These are phyloP conservation scores for Neonectria punicea DNA, from an alignment of 2,329 filamentous ascomycete species.

Conservation along the genomic window DNA sequence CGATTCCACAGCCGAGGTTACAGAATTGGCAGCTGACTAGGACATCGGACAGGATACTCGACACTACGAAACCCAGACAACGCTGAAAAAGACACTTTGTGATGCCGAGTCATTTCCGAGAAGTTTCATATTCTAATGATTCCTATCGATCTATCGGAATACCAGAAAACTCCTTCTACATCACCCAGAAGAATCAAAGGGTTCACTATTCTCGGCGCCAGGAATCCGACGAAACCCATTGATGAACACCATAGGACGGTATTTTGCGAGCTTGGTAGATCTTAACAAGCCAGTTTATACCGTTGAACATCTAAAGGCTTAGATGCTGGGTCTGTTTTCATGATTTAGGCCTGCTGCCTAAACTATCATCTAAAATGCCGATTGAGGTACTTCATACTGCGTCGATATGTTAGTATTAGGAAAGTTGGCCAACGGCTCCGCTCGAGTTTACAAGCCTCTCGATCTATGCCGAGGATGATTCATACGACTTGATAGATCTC, in stretches of 20 bases:
- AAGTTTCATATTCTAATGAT: background rate
- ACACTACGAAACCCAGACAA: background rate
- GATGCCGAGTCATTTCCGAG: background rate
- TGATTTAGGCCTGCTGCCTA: background rate
- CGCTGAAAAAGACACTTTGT: background rate
- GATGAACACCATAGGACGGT: background rate
- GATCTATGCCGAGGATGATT: background rate
- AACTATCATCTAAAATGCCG: background rate
- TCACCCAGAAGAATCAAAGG: conserved; percentile 5
- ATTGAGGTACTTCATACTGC: too few species aligned
- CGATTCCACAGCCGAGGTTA: background rate
- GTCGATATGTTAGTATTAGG: background rate
- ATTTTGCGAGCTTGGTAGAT: background rate
- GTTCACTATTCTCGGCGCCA: background rate
- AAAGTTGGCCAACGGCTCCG: background rate
- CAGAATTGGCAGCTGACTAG: background rate
- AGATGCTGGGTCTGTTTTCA: too few species aligned
- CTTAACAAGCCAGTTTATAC: background rate
- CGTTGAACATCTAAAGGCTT: too few species aligned
- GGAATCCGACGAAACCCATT: background rate
- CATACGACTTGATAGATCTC: background rate
- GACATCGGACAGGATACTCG: background rate
- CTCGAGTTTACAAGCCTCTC: background rate
- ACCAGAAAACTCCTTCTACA: background rate
- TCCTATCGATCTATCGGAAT: background rate